Conservation (phyloP, 2,329 filamentous ascomycete genomes). For the Pyrenophora tritici-repentis region DNA sequence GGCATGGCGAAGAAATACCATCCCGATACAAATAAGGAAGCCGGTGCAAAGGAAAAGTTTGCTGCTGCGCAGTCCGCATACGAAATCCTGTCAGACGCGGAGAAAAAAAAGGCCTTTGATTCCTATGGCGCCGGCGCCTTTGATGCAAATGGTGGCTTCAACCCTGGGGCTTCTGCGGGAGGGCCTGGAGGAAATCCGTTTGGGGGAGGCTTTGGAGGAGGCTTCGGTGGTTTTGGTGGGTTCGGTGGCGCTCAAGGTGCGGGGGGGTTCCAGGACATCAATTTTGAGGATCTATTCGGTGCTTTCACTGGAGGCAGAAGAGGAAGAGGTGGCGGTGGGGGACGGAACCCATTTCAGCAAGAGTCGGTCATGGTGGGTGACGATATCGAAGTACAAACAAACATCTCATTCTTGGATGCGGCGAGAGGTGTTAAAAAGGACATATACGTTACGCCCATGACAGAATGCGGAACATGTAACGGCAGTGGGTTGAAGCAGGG, state of each 20-base stretch:
- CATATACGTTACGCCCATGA: conserved; percentile 82
- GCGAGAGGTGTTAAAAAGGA: conserved; percentile 89
- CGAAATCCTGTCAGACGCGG: conserved; percentile 87
- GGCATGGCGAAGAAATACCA: conserved; percentile 97
- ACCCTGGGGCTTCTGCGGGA: conserved; percentile 68
- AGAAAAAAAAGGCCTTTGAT: conserved; percentile 92
- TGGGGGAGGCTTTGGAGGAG: conserved; percentile 53
- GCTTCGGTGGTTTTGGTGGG: conserved; percentile 53
- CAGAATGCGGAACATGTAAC: conserved; percentile 78
- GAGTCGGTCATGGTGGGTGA: conserved; percentile 80
- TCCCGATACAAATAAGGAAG: conserved; percentile 96
- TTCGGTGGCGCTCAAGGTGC: conserved; percentile 51
- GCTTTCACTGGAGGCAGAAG: conserved; percentile 74
- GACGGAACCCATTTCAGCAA: conserved; percentile 75
- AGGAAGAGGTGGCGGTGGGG: conserved; percentile 50
- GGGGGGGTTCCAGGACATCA: conserved; percentile 79
- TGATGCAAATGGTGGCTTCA: conserved; percentile 72
- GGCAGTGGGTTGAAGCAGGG: conserved; percentile 86
- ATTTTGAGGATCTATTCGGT: conserved; percentile 94
- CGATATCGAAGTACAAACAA: conserved; percentile 92
- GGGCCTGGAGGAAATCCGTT: conserved; percentile 69
- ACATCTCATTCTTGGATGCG: conserved; percentile 93
- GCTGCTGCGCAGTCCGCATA: conserved; percentile 91
- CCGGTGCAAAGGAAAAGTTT: conserved; percentile 92
- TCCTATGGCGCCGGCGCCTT: conserved; percentile 84